phyloP scores from a whole-genome alignment of 345 rosid genomes.

The Gossypium rotundifolium region DNA sequence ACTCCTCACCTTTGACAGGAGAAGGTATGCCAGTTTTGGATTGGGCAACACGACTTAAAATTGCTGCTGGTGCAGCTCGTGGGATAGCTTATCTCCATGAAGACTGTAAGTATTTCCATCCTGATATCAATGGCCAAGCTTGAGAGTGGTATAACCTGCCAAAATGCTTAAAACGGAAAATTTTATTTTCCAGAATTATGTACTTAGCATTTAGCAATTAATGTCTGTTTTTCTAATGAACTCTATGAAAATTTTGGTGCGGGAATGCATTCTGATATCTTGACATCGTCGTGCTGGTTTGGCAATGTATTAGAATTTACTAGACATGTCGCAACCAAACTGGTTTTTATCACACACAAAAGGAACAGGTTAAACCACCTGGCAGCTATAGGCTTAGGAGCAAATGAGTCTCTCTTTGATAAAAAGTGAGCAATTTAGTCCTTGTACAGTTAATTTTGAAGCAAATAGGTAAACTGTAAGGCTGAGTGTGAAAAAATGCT shows the following conservation, averaged over 20 bases:
- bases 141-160: background rate
- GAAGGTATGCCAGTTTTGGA: slow-evolving; percentile 54
- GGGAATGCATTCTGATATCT: background rate
- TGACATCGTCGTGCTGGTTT: background rate
- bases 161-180: background rate
- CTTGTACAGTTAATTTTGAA: no score
- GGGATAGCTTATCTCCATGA: slow-evolving; percentile 98
- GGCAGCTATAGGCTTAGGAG: no score
- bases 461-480: no score
- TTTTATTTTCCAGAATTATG: background rate
- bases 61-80: slow-evolving; percentile 94
- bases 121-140: slow-evolving; percentile 3
- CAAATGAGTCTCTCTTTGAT: no score
- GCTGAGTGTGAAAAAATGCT: no score
- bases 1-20: slow-evolving; percentile 33
- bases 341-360: background rate
- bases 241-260: background rate
- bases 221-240: background rate
- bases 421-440: no score
- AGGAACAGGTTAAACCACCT: background rate
- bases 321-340: background rate
- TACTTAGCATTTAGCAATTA: background rate
- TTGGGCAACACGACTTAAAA: slow-evolving; percentile 73
- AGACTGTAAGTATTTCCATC: slow-evolving; percentile 57
- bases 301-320: background rate